These are phyloP conservation scores for Mycosarcoma mackinlayi DNA, from an alignment of 1,284 basidiomycete species.

Conservation along the genomic window DNA sequence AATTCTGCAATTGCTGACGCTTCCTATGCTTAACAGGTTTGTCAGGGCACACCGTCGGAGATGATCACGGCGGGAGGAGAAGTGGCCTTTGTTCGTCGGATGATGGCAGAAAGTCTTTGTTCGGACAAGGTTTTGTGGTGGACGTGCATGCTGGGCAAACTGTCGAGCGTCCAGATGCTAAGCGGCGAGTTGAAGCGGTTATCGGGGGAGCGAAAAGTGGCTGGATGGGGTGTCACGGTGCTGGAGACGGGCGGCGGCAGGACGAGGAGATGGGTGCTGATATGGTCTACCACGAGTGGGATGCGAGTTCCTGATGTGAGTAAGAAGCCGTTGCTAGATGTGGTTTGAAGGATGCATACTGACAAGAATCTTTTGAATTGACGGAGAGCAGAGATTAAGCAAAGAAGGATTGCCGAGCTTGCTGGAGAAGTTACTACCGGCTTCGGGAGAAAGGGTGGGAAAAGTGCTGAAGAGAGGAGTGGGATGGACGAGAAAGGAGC, in stretches of 20 bases:
- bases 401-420: slow-evolving; percentile 2
- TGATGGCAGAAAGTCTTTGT: slow-evolving; percentile 82
- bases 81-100: slow-evolving; percentile 78
- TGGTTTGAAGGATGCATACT: not conserved
- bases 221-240: slow-evolving; percentile 85
- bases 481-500: slow-evolving; percentile 21
- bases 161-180: slow-evolving; percentile 77
- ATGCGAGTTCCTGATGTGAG: slow-evolving; percentile 28
- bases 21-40: slow-evolving; percentile 22
- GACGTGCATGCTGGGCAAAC: slow-evolving; percentile 88
- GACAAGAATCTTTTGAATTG: not conserved
- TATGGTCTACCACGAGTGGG: slow-evolving; percentile 72
- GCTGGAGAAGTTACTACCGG: slow-evolving; percentile 2
- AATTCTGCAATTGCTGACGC: not conserved
- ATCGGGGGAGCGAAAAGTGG: slow-evolving; percentile 59
- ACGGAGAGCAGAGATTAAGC: not conserved
- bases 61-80: slow-evolving; percentile 90
- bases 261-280: slow-evolving; percentile 87
- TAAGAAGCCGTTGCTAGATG: not conserved
- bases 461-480: slow-evolving; percentile 12
- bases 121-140: slow-evolving; percentile 74
- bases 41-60: slow-evolving; percentile 82
- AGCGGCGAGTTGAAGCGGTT: slow-evolving; percentile 73
- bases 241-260: slow-evolving; percentile 78
- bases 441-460: slow-evolving; percentile 4